Evolutionary conservation across 2,329 filamentous ascomycete genomes (phyloP), one percentile per base, ranked within the genome.

Genomic region (Cercospora sp.): DNA sequence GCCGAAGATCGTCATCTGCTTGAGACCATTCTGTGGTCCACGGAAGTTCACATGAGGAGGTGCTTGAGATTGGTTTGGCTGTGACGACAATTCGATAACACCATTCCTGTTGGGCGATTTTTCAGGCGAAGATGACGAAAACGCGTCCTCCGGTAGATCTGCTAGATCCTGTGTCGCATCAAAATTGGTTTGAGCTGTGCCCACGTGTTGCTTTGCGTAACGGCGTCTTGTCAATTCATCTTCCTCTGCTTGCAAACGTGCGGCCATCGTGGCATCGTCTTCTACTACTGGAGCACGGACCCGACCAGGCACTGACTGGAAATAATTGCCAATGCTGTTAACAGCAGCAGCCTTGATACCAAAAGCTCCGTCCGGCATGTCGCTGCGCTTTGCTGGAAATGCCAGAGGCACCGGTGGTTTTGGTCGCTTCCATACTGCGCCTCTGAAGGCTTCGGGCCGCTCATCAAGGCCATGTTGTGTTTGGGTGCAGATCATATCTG

Each of bases 141-240:
- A 93, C 1, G 89, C 91, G 82, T 93, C 85, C 26, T 84, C 86
- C 2, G 85, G 85, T 6, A 87, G 74, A 74, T 85, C 84, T 21
- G 81, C 84, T 28, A 87, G 78, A 63, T 87, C 85, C 66, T 81
- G 75, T 10, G 69, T 70, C 12, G 65, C 59, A 60, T 72, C 68
- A 28, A 66, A 69, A 18, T 45, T 26, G 13, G 45, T n/a, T 28
- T 63, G 53, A 2, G 59, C 60, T 32, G 63, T 65, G 58, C 26
- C 59, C 13, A 60, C 51, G 49, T 61, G 63, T 43, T 57, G 34
- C 30, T 49, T 67, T 21, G 61, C 40, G 61, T 65, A 40, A 6
- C 60, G 57, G 43, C 57, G 62, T 49, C 62, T 61, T 9, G 28
- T 24, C 6, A 67, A 18, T 5, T 62, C 65, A 67, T 77, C 67